Evolutionary conservation across 2,329 filamentous ascomycete species (phyloP).

Genomic region (Neonectria magnoliae): DNA sequence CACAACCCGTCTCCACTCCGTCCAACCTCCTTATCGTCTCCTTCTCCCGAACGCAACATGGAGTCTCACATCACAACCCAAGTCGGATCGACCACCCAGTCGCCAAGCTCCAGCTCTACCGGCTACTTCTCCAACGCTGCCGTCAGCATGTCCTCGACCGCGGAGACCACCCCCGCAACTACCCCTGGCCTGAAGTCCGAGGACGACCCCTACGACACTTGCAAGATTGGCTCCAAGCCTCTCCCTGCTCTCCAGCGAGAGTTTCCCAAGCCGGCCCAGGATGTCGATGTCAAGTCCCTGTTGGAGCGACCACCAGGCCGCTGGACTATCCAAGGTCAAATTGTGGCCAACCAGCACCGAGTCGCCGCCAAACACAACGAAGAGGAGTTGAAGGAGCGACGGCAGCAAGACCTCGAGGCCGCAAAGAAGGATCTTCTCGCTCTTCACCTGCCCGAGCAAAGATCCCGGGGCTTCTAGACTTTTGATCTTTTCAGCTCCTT

Average conservation of each 20-base stretch:
- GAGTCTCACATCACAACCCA: constrained; percentile 24
- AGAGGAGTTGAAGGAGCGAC: constrained; percentile 47
- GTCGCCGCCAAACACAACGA: constrained; percentile 31
- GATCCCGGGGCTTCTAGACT: constrained; percentile 13
- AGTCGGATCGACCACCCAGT: constrained; percentile 25
- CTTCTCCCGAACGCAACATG: constrained; percentile 5
- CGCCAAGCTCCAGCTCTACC: constrained; percentile 27
- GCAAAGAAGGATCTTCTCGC: constrained; percentile 59
- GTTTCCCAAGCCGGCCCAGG: constrained; percentile 53
- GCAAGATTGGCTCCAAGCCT: constrained; percentile 40
- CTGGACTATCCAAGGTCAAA: constrained; percentile 52
- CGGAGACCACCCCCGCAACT: constrained; percentile 35
- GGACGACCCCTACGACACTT: constrained; percentile 24
- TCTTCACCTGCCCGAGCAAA: constrained; percentile 31
- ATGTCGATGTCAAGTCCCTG: constrained; percentile 55
- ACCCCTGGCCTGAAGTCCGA: constrained; percentile 34
- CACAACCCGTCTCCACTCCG: not conserved
- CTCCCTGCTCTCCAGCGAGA: constrained; percentile 48
- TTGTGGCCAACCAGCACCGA: constrained; percentile 46
- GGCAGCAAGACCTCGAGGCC: constrained; percentile 54
- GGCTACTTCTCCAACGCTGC: constrained; percentile 30
- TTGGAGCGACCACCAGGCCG: constrained; percentile 55
- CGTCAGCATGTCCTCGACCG: constrained; percentile 34
- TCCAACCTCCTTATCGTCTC: not conserved
- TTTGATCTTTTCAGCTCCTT: constrained; percentile 7